These are phyloP conservation scores for Naganishia onofrii DNA, from an alignment of 768 basidiomycete genomes.

Conservation along the genomic window DNA sequence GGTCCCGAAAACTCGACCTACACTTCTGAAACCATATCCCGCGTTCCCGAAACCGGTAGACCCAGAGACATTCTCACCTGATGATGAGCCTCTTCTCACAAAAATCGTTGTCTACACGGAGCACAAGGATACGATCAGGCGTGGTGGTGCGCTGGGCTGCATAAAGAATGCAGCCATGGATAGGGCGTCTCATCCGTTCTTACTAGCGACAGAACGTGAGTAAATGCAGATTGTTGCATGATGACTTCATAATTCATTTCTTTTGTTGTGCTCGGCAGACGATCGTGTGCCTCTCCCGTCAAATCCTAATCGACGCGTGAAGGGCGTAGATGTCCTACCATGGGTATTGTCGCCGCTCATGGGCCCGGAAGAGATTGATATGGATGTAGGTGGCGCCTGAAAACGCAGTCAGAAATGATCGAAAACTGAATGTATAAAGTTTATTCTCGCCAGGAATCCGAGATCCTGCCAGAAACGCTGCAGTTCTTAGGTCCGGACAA, in stretches of 20 bases:
- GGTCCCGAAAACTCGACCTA: slow-evolving; percentile 72
- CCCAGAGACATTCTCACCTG: slow-evolving; percentile 37
- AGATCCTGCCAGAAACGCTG: slow-evolving; percentile 73
- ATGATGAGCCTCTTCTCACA: slow-evolving; percentile 73
- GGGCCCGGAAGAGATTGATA: slow-evolving; percentile 89
- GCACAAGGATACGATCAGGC: slow-evolving; percentile 77
- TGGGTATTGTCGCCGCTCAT: slow-evolving; percentile 85
- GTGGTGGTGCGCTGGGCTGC: slow-evolving; percentile 79
- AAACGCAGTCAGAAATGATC: background rate
- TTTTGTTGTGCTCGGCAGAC: slow-evolving; percentile 63
- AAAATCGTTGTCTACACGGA: slow-evolving; percentile 85
- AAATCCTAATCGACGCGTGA: slow-evolving; percentile 56
- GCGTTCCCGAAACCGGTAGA: slow-evolving; percentile 56
- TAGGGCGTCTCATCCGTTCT: slow-evolving; percentile 46
- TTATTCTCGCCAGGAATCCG: slow-evolving; percentile 66
- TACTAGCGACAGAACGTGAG: slow-evolving; percentile 50
- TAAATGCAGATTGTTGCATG: slow-evolving; percentile 2
- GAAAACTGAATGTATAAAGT: background rate
- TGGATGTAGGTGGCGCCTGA: slow-evolving; percentile 64
- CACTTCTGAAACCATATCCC: slow-evolving; percentile 71
- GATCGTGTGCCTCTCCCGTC: slow-evolving; percentile 62
- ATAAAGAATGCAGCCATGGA: slow-evolving; percentile 57
- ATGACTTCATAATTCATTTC: slow-evolving; percentile 36
- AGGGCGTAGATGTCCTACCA: slow-evolving; percentile 77
- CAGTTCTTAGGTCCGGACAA: slow-evolving; percentile 88